These are phyloP conservation scores for Candida michaelii DNA, from an alignment of 805 yeast species.

Conservation along the genomic window DNA sequence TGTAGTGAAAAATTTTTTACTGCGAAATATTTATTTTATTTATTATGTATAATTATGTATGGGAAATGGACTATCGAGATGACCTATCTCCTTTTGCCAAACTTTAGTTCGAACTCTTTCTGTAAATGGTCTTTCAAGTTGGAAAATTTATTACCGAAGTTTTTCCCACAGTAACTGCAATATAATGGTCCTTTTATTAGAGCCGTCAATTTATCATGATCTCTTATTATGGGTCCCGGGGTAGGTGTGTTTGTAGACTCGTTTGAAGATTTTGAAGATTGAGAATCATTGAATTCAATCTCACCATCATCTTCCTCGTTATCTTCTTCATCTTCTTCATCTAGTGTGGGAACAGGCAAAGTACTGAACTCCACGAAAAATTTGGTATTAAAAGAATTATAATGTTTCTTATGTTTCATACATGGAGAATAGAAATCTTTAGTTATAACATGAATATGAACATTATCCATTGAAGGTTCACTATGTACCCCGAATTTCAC, in stretches of 20 bases:
- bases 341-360: conserved; percentile 19
- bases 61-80: neutral
- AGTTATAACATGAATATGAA: conserved; percentile 74
- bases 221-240: conserved; percentile 5
- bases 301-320: neutral
- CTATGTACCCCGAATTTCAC: conserved; percentile 66
- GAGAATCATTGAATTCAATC: conserved; percentile 1
- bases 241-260: neutral
- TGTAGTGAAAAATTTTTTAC: neutral
- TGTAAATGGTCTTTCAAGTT: conserved; percentile 29
- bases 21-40: conserved; percentile 1
- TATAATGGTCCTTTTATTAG: conserved; percentile 22
- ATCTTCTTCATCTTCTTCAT: neutral
- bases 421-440: conserved; percentile 55
- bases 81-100: neutral
- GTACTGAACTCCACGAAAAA: conserved; percentile 61
- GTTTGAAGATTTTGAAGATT: neutral
- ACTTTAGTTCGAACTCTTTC: conserved; percentile 22
- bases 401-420: conserved; percentile 64
- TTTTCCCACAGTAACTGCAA: conserved; percentile 27
- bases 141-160: conserved; percentile 25
- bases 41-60: neutral
- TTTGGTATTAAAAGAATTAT: conserved; percentile 63
- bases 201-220: conserved; percentile 11
- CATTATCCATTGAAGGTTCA: conserved; percentile 64